Evolutionary conservation across 2,329 filamentous ascomycete species (phyloP), one percentile per base, ranked within the genome.

Genomic region (Aureobasidium leucospermi): DNA sequence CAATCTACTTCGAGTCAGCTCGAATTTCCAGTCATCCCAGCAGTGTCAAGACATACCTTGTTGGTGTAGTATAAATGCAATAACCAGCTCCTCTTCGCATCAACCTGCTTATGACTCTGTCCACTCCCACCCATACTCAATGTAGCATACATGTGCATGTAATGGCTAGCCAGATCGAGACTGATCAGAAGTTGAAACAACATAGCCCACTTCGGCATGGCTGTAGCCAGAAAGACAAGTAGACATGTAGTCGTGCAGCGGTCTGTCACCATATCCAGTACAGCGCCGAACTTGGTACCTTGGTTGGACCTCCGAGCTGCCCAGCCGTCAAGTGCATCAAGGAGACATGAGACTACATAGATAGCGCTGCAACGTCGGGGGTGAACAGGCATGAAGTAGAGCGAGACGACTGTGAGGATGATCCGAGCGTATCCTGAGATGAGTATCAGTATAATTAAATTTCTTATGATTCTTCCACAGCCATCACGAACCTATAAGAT

Each of bases 341-440:
- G 87, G 46, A 97, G 83, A 73, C 94, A 97, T 29, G 93, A 97
- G 61, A 99, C 78, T 71, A 87, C 93, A 81, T 99, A 99, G 58
- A 95, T 84, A 52, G 92, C 75, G 61, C 89, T 92, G 78, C 93
- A 97, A 39, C 92, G 96, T 68, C 93, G 88, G n/a, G 93, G 93
- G 74, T 99, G 94, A 58, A 97, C 84, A 55, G 94, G 93, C 94
- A 99, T 99, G 79, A 96, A 99, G 79, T 97, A 96, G 65, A 99
- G 85, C 31, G 94, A 96, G 49, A 89, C 90, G 68, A 96, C 78
- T 67, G 92, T 91, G 65, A 81, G 76, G 52, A 81, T 70, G 66
- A 81, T 74, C 59, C 78, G 78, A 48, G 71, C 72, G 68, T 80
- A 80, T 63, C 78, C 78, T 80, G 61, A 16, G 16, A 42, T 39